Conservation (phyloP, 352 stramenopile species). For the Elongisporangium undulatum region DNA sequence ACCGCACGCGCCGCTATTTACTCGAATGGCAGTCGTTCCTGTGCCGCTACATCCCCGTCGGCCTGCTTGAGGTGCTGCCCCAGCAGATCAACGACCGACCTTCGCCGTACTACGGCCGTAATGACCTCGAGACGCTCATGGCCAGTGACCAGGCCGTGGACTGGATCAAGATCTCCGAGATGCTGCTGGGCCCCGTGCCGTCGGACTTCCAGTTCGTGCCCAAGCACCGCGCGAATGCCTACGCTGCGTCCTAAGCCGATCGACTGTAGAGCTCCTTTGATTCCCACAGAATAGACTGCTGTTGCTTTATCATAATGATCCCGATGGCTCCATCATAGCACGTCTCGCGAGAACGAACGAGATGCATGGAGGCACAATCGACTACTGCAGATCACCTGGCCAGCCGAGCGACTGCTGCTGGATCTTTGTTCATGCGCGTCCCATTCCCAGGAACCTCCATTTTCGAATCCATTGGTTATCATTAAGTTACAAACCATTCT, state of each 20-base stretch:
- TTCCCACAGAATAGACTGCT: too few relatives aligned
- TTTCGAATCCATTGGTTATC: too few relatives aligned
- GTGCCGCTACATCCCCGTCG: constrained; percentile 97
- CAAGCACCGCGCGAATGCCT: constrained; percentile 98
- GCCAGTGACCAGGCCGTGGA: constrained; percentile 92
- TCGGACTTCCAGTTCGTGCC: constrained; percentile 93
- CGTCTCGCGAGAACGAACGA: too few relatives aligned
- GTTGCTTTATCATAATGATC: too few relatives aligned
- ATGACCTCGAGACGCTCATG: constrained; percentile 98
- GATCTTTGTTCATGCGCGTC: too few relatives aligned
- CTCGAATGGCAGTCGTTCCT: constrained; percentile 99
- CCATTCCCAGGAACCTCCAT: too few relatives aligned
- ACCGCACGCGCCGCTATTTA: constrained; percentile 96
- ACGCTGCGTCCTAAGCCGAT: constrained; percentile 22
- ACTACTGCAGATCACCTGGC: too few relatives aligned
- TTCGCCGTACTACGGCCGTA: constrained; percentile 89
- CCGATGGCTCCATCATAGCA: too few relatives aligned
- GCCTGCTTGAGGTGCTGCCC: constrained; percentile 92
- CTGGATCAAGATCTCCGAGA: constrained; percentile 99
- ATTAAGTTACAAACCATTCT: too few relatives aligned
- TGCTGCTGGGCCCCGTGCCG: constrained; percentile 95
- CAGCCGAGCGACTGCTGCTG: too few relatives aligned
- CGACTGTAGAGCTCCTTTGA: too few relatives aligned
- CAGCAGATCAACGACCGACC: constrained; percentile 98
- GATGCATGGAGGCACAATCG: too few relatives aligned